Evolutionary conservation across 306 rosid genomes (phyloP).

Genomic region (Prunus mume): DNA sequence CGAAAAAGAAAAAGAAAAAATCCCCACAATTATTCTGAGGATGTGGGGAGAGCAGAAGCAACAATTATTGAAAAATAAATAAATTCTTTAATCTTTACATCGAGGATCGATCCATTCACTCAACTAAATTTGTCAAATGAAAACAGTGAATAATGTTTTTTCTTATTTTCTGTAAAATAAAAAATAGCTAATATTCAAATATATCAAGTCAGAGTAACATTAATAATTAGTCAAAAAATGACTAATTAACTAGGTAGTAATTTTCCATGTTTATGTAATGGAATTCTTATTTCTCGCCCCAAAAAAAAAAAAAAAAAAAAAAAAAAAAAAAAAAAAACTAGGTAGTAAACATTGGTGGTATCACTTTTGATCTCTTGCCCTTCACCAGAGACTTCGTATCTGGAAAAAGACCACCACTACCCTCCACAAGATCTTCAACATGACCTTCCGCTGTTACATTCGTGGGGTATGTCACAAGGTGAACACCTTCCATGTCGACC

Average conservation of each 20-base stretch:
- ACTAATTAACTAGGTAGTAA: not conserved
- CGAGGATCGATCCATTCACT: too few species aligned
- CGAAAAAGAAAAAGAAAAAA: too few species aligned
- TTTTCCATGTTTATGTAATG: too few species aligned
- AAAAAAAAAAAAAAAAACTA: constrained; percentile 4
- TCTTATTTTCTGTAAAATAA: too few species aligned
- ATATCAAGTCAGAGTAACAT: too few species aligned
- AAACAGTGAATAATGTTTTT: too few species aligned
- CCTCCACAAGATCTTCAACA: constrained; percentile 37
- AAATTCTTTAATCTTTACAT: not conserved
- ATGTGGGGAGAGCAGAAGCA: not conserved
- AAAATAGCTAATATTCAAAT: too few species aligned
- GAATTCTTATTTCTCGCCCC: too few species aligned
- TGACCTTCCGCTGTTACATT: constrained; percentile 49
- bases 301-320: too few species aligned
- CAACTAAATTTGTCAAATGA: not conserved
- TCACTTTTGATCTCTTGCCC: constrained; percentile 58
- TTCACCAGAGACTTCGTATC: constrained; percentile 54
- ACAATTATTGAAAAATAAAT: not conserved
- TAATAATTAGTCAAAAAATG: not conserved
- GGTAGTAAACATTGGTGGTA: constrained; percentile 63
- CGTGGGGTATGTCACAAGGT: constrained; percentile 65
- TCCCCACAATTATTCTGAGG: too few species aligned
- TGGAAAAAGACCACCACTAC: constrained; percentile 54
- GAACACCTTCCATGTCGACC: constrained; percentile 78